Base-by-base conservation (phyloP, 331 rosid genomes). In the Acacia pycnantha region DNA sequence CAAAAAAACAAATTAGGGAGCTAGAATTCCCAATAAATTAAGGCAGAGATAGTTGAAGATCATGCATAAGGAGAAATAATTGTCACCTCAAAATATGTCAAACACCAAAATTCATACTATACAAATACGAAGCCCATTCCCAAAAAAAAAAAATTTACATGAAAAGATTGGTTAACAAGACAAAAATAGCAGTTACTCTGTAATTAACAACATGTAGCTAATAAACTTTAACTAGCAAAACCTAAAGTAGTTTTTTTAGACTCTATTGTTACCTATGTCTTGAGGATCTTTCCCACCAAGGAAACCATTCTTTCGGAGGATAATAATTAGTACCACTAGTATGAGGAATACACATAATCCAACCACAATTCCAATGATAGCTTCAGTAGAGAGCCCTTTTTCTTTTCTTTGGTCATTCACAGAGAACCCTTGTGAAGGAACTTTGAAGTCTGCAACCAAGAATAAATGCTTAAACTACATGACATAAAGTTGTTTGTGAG, bases 301-400 rank as follows among this genome's bases (percentile, higher is more conserved):
- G 83, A 31, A 86, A 54, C 91, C 89, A 64, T 41, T 86, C 65
- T 35, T 65, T 56, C 88, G 79, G 29, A 91, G 91, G 67, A 73
- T 74, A n/a, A n/a, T n/a, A n/a, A n/a, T n/a, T n/a, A n/a, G n/a
- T n/a, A n/a, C n/a, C n/a, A n/a, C n/a, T n/a, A n/a, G n/a, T n/a
- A n/a, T n/a, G n/a, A n/a, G n/a, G n/a, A n/a, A n/a, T n/a, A n/a
- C n/a, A n/a, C n/a, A 31, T 16, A 86, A 86, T 12, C 82, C 86
- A 54, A 59, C 76, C 77, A 88, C 90, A 76, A 89, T 89, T 76
- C 90, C 95, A 4, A 84, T 81, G 67, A 89, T 85, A 64, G 85
- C 84, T 70, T 88, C 90, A 54, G 77, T 82, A 1, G n/a, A n/a
- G n/a, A n/a, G n/a, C n/a, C n/a, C n/a, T n/a, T n/a, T n/a, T n/a